These are phyloP conservation scores for Apiotrichum porosum DNA, from an alignment of 1,284 basidiomycete species.

Conservation along the genomic window DNA sequence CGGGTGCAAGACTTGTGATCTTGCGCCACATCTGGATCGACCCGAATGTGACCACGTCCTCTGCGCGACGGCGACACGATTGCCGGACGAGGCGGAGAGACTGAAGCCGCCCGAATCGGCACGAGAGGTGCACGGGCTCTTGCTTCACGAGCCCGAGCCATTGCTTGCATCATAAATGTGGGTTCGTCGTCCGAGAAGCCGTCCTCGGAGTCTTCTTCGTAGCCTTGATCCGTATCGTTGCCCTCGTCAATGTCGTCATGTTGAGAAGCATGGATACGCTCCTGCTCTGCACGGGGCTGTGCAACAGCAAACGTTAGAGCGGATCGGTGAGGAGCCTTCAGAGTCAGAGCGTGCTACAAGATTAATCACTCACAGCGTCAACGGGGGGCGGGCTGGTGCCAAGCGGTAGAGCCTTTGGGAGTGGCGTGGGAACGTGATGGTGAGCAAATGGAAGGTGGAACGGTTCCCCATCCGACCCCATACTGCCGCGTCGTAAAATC, in stretches of 20 bases:
- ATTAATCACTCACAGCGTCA: too few species aligned
- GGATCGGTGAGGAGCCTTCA: neutral
- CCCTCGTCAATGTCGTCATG: neutral
- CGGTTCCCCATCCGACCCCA: slow-evolving; percentile 21
- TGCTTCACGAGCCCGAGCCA: slow-evolving; percentile 3
- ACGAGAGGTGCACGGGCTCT: neutral
- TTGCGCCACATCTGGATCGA: slow-evolving; percentile 18
- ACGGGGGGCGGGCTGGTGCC: too few species aligned
- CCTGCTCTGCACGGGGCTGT: neutral
- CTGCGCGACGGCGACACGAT: slow-evolving; percentile 28
- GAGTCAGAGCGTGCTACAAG: too few species aligned
- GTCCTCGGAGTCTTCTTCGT: slow-evolving; percentile 38
- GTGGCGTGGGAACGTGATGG: neutral
- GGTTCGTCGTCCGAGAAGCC: slow-evolving; percentile 25
- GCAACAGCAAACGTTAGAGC: slow-evolving; percentile 33
- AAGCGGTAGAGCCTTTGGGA: too few species aligned
- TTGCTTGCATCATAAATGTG: slow-evolving; percentile 4
- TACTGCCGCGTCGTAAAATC: slow-evolving; percentile 29
- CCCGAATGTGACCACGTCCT: slow-evolving; percentile 36
- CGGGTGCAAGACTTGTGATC: slow-evolving; percentile 26
- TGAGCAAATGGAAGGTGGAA: slow-evolving; percentile 12
- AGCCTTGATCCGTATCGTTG: slow-evolving; percentile 20
- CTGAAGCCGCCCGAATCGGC: slow-evolving; percentile 9
- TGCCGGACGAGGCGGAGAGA: slow-evolving; percentile 15
- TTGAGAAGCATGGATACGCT: neutral